Conservation (phyloP, 2,329 filamentous ascomycete genomes). For the Fusarium sp. region DNA sequence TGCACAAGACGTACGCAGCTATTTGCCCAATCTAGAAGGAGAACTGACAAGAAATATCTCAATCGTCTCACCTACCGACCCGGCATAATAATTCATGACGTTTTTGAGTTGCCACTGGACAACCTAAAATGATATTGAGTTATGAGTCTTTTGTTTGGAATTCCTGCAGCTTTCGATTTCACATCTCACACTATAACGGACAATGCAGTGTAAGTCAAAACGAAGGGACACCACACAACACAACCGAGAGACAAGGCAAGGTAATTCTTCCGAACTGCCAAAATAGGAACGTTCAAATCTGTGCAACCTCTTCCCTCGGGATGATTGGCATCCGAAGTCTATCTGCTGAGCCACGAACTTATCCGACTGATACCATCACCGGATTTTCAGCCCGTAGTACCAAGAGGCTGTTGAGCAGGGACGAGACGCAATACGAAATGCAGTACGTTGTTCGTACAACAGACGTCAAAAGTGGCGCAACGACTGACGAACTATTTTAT, state of each 20-base stretch:
- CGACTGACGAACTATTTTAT: not conserved
- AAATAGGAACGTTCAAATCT: conserved; percentile 13
- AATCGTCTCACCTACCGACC: conserved; percentile 7
- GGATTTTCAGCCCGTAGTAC: conserved; percentile 10
- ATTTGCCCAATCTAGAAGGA: conserved; percentile 28
- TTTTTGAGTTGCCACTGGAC: too few species aligned
- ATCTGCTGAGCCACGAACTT: conserved; percentile 6
- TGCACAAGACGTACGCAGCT: conserved; percentile 9
- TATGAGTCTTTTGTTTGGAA: too few species aligned
- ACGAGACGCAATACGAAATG: conserved; percentile 35
- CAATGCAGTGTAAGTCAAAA: conserved; percentile 27
- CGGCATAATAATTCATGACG: conserved; percentile 20
- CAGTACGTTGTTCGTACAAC: conserved; percentile 33
- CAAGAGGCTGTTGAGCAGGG: conserved; percentile 9
- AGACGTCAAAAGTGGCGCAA: conserved; percentile 36
- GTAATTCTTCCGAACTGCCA: conserved; percentile 26
- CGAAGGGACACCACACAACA: conserved; percentile 21
- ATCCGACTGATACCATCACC: conserved; percentile 3
- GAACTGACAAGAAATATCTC: conserved; percentile 7
- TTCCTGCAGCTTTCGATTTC: too few species aligned
- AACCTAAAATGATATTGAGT: too few species aligned
- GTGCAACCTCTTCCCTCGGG: conserved; percentile 12
- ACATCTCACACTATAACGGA: conserved; percentile 5
- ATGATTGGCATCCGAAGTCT: conserved; percentile 8
- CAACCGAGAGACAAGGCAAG: conserved; percentile 30